phyloP scores from a whole-genome alignment of 495 filamentous ascomycete species.

The Xylaria palmicola region DNA sequence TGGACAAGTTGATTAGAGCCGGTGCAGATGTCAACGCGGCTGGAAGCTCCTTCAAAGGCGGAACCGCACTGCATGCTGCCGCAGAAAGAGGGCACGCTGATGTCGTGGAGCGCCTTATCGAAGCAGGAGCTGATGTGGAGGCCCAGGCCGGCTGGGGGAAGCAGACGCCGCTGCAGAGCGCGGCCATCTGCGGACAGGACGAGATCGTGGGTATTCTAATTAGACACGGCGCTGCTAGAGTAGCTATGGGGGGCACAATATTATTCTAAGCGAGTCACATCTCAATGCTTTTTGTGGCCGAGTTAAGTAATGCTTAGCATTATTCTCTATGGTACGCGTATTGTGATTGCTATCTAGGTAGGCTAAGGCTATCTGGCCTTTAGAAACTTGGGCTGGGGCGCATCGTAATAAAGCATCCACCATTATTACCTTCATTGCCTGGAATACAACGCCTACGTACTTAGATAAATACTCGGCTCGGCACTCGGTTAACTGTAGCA shows the following conservation, averaged over 20 bases:
- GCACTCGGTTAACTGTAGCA: too few relatives aligned
- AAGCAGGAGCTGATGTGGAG: slow-evolving; percentile 16
- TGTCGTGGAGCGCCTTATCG: slow-evolving; percentile 19
- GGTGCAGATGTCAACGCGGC: slow-evolving; percentile 31
- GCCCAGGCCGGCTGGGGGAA: slow-evolving; percentile 11
- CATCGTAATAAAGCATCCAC: too few relatives aligned
- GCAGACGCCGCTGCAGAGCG: slow-evolving; percentile 15
- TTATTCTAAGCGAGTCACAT: slow-evolving; percentile 1
- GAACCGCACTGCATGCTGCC: slow-evolving; percentile 28
- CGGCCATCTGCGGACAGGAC: slow-evolving; percentile 12
- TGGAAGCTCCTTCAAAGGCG: slow-evolving; percentile 23
- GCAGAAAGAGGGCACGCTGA: slow-evolving; percentile 24
- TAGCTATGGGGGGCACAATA: slow-evolving; percentile 9
- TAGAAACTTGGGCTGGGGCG: neutral
- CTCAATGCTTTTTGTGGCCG: neutral
- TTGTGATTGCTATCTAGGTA: neutral
- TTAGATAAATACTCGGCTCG: too few relatives aligned
- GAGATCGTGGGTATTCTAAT: neutral
- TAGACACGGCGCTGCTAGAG: neutral
- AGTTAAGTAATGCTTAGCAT: neutral
- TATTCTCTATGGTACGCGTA: neutral
- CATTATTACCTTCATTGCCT: too few relatives aligned
- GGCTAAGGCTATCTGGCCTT: neutral
- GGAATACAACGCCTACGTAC: too few relatives aligned
- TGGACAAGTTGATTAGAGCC: slow-evolving; percentile 25